Base-by-base conservation (phyloP, 2,329 filamentous ascomycete genomes). In the Aspergillaceae sp. region DNA sequence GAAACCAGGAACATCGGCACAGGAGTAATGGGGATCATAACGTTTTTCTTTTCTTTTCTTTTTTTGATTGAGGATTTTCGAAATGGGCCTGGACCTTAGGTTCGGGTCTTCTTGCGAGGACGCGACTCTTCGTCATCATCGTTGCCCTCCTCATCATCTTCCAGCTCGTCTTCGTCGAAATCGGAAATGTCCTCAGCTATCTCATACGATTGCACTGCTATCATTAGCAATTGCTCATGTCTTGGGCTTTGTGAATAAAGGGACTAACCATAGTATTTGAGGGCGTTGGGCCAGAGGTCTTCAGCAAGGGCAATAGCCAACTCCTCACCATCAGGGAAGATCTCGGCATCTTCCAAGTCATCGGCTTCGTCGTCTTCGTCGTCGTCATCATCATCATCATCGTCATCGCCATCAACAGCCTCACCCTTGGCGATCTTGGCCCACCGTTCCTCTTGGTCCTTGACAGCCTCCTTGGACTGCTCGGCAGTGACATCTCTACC, bases 241-340 rank as follows among this genome's bases (percentile, higher is more conserved):
- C 8, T 29, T n/a, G 7, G 42, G 45, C 44, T 7, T 28, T 41
- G 41, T 8, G 19, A 19, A 19, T 28, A 7, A 34, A 9, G 7
- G 10, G 28, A 79, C 86, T 71, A 74, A 92, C 87, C 86, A 72
- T 92, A 97, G 72, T 92, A 94, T 67, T 86, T 87, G 66, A 94
- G 83, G 48, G 90, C 91, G 52, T 82, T 81, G 41, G 87, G 86
- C 83, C 85, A 96, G 44, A 97, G 72, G 56, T 97, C 91, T 63
- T 97, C 90, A 6, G 85, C 81, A 56, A 97, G 75, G 49, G 82
- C 76, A 51, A 88, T 77, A 35, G 89, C 90, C 41, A 97, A 68
- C 51, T 90, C 85, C 56, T 94, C 88, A 26, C 87, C 91, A 38
- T 82, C 81, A n/a, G 86, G 84, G 74, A 92, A 95, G 56, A 94